Evolutionary conservation across 176 grass and related monocot species (phyloP).

Genomic region (Avena eriantha): DNA sequence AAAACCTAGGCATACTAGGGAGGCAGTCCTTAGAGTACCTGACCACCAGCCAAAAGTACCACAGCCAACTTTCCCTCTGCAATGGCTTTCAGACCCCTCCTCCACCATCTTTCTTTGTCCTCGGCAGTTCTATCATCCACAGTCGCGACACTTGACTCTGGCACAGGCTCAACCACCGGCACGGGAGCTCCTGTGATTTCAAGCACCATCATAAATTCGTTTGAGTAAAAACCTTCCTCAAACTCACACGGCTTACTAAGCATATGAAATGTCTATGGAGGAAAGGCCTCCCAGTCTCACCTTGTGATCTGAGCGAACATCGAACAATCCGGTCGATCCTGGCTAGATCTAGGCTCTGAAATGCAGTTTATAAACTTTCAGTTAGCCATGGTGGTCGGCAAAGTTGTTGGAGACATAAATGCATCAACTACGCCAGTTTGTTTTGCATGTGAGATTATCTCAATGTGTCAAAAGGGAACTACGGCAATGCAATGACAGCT

Average conservation of each 20-base stretch:
- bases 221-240: conserved; percentile 11
- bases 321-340: conserved; percentile 91
- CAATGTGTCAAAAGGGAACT: conserved; percentile 21
- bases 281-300: conserved; percentile 46
- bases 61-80: conserved; percentile 93
- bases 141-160: conserved; percentile 80
- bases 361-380: conserved; percentile 33
- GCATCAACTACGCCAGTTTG: neutral
- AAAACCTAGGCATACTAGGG: neutral
- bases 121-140: conserved; percentile 77
- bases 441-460: conserved; percentile 22
- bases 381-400: conserved; percentile 22
- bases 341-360: conserved; percentile 88
- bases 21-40: conserved; percentile 57
- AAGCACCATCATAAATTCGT: conserved; percentile 14
- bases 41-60: conserved; percentile 93
- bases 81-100: conserved; percentile 88
- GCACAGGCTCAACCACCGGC: conserved; percentile 73
- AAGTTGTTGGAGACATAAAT: neutral
- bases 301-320: conserved; percentile 83
- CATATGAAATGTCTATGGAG: neutral
- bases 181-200: conserved; percentile 48
- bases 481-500: neutral
- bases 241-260: conserved; percentile 3
- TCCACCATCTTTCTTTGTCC: conserved; percentile 92